Percentiles rank a stretch among this genome's conserved stretches.
phyloP scores from a whole-genome alignment of 495 filamentous ascomycete genomes.

The Glutinoglossum americanum region DNA sequence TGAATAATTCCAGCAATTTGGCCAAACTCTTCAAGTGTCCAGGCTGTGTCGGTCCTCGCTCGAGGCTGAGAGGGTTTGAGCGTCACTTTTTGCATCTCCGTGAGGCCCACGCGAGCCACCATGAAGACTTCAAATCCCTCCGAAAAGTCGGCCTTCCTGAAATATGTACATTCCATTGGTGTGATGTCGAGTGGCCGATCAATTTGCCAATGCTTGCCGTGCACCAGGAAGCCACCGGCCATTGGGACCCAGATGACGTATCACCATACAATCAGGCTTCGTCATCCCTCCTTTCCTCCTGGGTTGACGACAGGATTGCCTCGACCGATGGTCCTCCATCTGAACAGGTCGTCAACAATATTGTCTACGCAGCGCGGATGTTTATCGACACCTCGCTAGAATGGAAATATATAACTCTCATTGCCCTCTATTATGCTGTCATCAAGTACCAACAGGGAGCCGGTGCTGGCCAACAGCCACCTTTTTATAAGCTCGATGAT shows the following conservation, averaged over 20 bases:
- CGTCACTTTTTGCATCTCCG: constrained; percentile 4
- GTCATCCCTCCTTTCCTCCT: background rate
- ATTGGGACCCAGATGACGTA: constrained; percentile 10
- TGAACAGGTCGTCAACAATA: constrained; percentile 3
- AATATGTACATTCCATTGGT: constrained; percentile 7
- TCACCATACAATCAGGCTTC: constrained; percentile 2
- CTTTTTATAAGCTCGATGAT: background rate
- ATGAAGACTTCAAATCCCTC: constrained; percentile 7
- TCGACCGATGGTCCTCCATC: constrained; percentile 2
- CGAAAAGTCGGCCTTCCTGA: constrained; percentile 2
- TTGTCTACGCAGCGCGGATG: constrained; percentile 3
- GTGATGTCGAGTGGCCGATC: constrained; percentile 10
- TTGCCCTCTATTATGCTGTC: constrained; percentile 5
- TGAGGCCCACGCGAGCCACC: background rate
- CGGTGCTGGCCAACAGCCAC: background rate
- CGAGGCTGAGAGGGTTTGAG: constrained; percentile 1
- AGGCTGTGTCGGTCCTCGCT: constrained; percentile 5
- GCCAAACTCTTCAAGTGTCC: constrained; percentile 10
- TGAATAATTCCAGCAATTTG: background rate
- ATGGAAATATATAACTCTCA: background rate
- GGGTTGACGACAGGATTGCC: background rate
- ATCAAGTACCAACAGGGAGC: background rate
- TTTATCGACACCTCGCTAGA: constrained; percentile 4
- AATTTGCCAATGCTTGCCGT: constrained; percentile 12
- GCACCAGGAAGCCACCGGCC: constrained; percentile 9